Evolutionary conservation across 345 rosid species (phyloP).

Genomic region (Eucalyptus pumila): DNA sequence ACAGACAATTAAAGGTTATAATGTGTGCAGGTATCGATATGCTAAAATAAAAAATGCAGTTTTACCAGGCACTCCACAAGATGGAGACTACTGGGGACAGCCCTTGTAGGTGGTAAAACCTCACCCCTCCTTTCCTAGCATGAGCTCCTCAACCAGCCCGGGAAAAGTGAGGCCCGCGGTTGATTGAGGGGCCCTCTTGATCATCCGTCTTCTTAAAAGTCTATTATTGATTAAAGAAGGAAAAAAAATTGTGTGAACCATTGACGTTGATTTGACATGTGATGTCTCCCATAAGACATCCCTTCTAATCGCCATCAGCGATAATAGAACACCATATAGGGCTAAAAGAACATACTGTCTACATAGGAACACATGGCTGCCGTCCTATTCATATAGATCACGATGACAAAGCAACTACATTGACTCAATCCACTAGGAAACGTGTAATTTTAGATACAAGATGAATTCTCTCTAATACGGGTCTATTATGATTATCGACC

Average conservation of each 20-base stretch:
- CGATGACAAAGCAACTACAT: background rate
- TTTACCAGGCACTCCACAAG: too few species aligned
- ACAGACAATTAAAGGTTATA: accelerated
- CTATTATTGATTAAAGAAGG: background rate
- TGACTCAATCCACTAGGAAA: background rate
- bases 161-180: too few species aligned
- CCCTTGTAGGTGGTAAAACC: too few species aligned
- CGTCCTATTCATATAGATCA: background rate
- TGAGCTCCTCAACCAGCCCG: too few species aligned
- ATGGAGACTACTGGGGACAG: too few species aligned
- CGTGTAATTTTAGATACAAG: background rate
- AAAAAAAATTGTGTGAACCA: background rate
- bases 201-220: background rate
- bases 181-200: too few species aligned
- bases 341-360: background rate
- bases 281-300: background rate
- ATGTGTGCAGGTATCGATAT: accelerated
- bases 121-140: too few species aligned
- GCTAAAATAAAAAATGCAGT: too few species aligned
- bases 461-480: background rate
- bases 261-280: background rate
- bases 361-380: background rate
- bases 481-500: accelerated
- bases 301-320: background rate
- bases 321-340: background rate